Evolutionary conservation across 202 grass and related monocot species (phyloP), one percentile per base, ranked within the genome.

Genomic region (Sporobolus alterniflorus): DNA sequence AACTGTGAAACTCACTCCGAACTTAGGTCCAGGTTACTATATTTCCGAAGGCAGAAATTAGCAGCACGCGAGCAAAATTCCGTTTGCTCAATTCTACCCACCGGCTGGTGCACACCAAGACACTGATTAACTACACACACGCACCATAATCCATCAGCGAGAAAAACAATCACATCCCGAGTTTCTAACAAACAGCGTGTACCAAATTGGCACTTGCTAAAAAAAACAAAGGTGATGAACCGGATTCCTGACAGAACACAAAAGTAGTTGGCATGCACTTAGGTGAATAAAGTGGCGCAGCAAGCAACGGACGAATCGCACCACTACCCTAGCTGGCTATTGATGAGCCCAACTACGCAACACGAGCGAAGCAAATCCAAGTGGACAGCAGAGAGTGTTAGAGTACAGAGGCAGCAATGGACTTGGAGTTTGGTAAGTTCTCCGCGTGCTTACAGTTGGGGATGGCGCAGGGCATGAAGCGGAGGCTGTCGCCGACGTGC

Each of bases 401-500:
- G 0, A 14, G 0, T 29, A 60, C 56, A 64, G 10, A 12, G 3
- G n/a, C 3, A 7, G 25, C 10, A 54, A 54, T 22, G 7, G 13
- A 3, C 12, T 65, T 7, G 69, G 69, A 71, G 30, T 50, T 9
- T 39, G 5, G 32, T 25, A 48, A 54, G 50, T 0, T 26, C 2
- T 5, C 1, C 3, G 4, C 20, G 13, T 7, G 17, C 79, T 88
- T 84, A 98, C 96, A 98, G 69, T 98, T 98, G 40, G 96, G 96
- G 66, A 98, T 49, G 93, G 96, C 56, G 80, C 96, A 98, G 5
- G 96, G 93, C 29, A 96, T 80, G 86, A 98, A 98, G 32, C 85
- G 42, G 63, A 96, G 77, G 48, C 20, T 44, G 78, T 96, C 93
- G 71, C 73, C 84, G 63, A 90, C 57, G 64, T 92, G 89, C 48